Evolutionary conservation across 2,329 filamentous ascomycete species (phyloP), one percentile per base, ranked within the genome.

Genomic region (Fusarium nodosum): DNA sequence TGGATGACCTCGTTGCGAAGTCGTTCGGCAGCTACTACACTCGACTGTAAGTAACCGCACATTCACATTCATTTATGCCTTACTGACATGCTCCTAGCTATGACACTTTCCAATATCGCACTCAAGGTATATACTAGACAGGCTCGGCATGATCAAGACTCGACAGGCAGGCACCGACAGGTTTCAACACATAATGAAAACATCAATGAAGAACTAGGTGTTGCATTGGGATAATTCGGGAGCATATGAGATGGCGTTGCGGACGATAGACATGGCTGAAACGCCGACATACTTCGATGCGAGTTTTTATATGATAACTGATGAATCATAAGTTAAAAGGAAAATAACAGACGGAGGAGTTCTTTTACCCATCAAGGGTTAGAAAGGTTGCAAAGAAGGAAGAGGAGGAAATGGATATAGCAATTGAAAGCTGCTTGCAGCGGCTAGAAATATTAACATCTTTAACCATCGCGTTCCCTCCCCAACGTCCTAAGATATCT

Each of bases 21-120:
- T 93, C 91, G 69, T 86, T 93, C 72, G 93, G 93, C 67, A 95
- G 92, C 79, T 96, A 96, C 81, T 95, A 94, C 78, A 95, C 93
- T 77, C 88, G 92, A 82, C 86, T 94, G 89, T 94, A 82, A 84
- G 91, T 79, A n/a, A 13, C 24, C 22, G 5, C 22, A 7, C 31
- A 36, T 30, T 13, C 13, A 15, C 16, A n/a, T 18, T 18, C 16
- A 6, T 36, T 34, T 24, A 16, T 15, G 3, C n/a, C 15, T 11
- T 38, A 51, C 67, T 72, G 34, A 73, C 33, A 28, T 65, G 3
- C 18, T 34, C 16, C n/a, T 42, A 93, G 91, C 80, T 93, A 94
- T 76, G 91, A 94, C 80, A 93, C 91, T 66, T 95, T 94, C 82
- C 92, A 95, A 82, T 95, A 95, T 81, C 88, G 93, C 76, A 94